Evolutionary conservation across 768 basidiomycete species (phyloP), one percentile per base, ranked within the genome.

Genomic region (Kwoniella dendrophila): DNA sequence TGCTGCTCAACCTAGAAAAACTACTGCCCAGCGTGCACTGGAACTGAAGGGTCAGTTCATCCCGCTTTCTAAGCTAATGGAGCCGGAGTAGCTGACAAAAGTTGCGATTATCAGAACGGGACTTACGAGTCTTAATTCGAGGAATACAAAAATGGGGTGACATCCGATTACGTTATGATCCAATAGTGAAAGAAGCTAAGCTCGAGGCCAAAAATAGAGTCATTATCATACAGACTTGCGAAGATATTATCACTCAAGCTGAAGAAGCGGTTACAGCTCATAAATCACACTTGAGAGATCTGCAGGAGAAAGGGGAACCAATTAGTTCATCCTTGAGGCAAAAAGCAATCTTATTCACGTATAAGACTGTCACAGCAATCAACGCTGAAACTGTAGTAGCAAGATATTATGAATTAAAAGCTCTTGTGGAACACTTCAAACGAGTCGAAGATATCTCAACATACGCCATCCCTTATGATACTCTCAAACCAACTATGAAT

Each of bases 81-180:
- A 32, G 6, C 53, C 59, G 63, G 49, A 56, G 0, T 1, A 14
- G 14, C 49, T 51, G 32, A 51, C n/a, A n/a, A n/a, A n/a, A n/a
- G n/a, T 1, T 34, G 12, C 3, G 26, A n/a, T 61, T n/a, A 26
- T 18, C 48, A 79, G 95, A 98, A 78, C 87, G 96, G 44, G 96
- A 99, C 77, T 87, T 98, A 27, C 92, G 96, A 59, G 93, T 93
- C 38, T 83, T 99, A 33, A 90, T 97, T 56, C 86, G 95, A 66
- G 95, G 93, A 75, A 82, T 99, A 70, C 93, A 96, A 75, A 88
- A 92, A 62, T 99, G 96, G 93, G 96, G 96, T 38, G 95, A 99
- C 79, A 91, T 98, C 63, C 86, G 92, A 49, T 87, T 88, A 70
- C 89, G 96, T 36, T 98, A 96, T 80, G 92, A 96, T 40, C 83